Evolutionary conservation across 805 yeast species (phyloP).

Genomic region (Ogataea ganodermae): DNA sequence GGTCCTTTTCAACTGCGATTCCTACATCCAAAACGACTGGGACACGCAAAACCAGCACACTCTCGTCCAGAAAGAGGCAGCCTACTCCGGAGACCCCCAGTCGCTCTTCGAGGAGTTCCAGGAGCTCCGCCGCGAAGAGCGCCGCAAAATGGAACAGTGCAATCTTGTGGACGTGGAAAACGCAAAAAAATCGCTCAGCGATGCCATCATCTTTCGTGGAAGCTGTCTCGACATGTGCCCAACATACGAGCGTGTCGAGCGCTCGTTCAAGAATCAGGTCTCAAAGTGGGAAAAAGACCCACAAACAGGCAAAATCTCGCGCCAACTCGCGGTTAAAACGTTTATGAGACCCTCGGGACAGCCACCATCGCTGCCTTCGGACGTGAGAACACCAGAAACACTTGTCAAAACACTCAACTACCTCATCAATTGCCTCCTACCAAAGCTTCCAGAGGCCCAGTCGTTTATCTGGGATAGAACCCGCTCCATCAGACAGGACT

Average conservation of each 20-base stretch:
- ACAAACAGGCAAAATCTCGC: slow-evolving; percentile 56
- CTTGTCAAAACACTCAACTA: slow-evolving; percentile 68
- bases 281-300: slow-evolving; percentile 74
- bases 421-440: slow-evolving; percentile 62
- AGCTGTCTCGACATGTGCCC: slow-evolving; percentile 96
- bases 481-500: slow-evolving; percentile 93
- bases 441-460: slow-evolving; percentile 78
- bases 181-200: slow-evolving; percentile 75
- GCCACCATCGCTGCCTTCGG: slow-evolving; percentile 96
- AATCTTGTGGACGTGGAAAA: slow-evolving; percentile 90
- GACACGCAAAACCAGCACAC: slow-evolving; percentile 70
- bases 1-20: slow-evolving; percentile 37
- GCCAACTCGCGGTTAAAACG: slow-evolving; percentile 75
- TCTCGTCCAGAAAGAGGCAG: slow-evolving; percentile 54
- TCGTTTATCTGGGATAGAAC: slow-evolving; percentile 97
- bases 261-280: slow-evolving; percentile 86
- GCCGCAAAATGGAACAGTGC: slow-evolving; percentile 72
- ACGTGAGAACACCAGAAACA: slow-evolving; percentile 89
- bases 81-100: slow-evolving; percentile 54
- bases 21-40: slow-evolving; percentile 54
- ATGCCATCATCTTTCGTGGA: slow-evolving; percentile 87
- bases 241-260: slow-evolving; percentile 81
- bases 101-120: slow-evolving; percentile 76
- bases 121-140: slow-evolving; percentile 69
- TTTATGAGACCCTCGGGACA: slow-evolving; percentile 98